Base-by-base conservation (phyloP, 1,284 basidiomycete genomes). In the Ceratobasidium theobromae region DNA sequence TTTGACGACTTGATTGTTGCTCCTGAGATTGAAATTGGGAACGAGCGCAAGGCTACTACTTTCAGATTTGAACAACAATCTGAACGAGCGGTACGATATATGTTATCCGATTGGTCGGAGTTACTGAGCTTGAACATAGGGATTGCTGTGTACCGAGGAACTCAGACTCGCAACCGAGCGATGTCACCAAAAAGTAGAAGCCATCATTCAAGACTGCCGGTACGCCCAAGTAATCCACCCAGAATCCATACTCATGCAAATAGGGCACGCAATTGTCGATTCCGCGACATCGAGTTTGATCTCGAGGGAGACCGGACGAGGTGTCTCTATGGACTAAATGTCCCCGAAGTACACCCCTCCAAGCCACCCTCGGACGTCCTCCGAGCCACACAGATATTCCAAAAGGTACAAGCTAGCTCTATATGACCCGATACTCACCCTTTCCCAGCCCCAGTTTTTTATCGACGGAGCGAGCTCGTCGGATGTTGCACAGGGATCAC, bases 231-330 rank as follows among this genome's bases (percentile, higher is more conserved):
- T 45, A 5, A 12, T 14, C 2, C 12, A 16, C 16, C 30, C 6
- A 8, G 16, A 9, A 9, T 14, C 16, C 16, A 9, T n/a, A 27
- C n/a, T 4, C 6, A 5, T 18, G 12, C 52, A 5, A 32, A 38
- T 38, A 53, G 52, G 8, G 52, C 30, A 5, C 52, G 52, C 4
- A 53, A 53, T 23, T 38, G 30, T 38, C 30, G 33, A 16, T 53
- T 35, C 32, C 81, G 81, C 70, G 82, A 84, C 72, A 75, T 80
- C 46, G 81, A 82, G 71, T 84, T 82, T 67, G 81, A 84, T 69
- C 72, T 83, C 0, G 79, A 81, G 67, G 77, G 77, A 35, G 80
- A 82, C 69, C 71, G 70, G 54, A 62, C 74, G 1, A 71, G 77
- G 21, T 82, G 81, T 71, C 72, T 83, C 6, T 75, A 79, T 55